Conservation (phyloP, 345 rosid genomes). For the Eucalyptus sideroxylon region DNA sequence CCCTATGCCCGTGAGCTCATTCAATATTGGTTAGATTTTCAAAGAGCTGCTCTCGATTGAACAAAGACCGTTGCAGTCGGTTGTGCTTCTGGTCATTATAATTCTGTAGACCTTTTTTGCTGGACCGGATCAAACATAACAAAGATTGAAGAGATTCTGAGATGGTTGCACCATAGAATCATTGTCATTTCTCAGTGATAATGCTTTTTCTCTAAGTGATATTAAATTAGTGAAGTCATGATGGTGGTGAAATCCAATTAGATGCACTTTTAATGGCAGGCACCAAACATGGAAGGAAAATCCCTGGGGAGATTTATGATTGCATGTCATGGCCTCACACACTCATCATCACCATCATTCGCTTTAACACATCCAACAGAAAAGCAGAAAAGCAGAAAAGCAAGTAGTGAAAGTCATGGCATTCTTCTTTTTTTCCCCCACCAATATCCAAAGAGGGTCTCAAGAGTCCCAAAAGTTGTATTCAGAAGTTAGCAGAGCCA, state of each 20-base stretch:
- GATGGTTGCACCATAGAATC: neutral
- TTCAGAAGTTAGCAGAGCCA: neutral
- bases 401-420: neutral
- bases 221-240: neutral
- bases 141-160: neutral
- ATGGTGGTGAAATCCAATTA: constrained; percentile 4
- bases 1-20: neutral
- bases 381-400: constrained; percentile 11
- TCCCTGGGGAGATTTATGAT: constrained; percentile 1
- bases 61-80: neutral
- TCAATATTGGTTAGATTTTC: neutral
- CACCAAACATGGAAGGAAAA: constrained; percentile 2
- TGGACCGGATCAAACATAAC: neutral
- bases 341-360: neutral
- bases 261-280: constrained; percentile 21
- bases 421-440: neutral
- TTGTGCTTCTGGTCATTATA: neutral
- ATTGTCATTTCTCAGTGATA: neutral
- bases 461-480: neutral
- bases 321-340: constrained; percentile 1
- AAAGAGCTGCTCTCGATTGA: neutral
- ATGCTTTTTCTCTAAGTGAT: neutral
- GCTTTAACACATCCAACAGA: constrained; percentile 4
- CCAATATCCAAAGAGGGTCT: neutral
- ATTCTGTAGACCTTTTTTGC: neutral